phyloP scores from a whole-genome alignment of 1,284 basidiomycete species.

The Cryptococcus amylolentus region DNA sequence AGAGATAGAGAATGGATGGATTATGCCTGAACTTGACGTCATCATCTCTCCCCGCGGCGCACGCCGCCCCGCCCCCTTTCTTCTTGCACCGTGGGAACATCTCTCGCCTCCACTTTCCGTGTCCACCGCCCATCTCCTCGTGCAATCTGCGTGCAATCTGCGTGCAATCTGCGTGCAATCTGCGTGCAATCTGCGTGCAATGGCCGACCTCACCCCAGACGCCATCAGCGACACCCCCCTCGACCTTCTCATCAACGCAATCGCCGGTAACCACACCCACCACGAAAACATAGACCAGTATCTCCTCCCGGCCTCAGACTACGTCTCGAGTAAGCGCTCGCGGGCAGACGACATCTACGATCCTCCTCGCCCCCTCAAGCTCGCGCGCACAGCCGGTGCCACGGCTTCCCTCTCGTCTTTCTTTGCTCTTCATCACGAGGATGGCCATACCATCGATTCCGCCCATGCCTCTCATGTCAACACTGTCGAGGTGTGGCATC shows the following conservation, averaged over 20 bases:
- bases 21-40: too few relatives aligned
- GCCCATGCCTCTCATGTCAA: neutral
- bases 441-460: too few relatives aligned
- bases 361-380: slow-evolving; percentile 11
- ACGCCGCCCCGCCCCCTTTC: neutral
- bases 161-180: neutral
- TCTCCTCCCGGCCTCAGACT: too few relatives aligned
- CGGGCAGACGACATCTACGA: neutral
- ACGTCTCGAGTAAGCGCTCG: neutral
- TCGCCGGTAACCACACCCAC: slow-evolving; percentile 11
- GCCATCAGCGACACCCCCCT: slow-evolving; percentile 22
- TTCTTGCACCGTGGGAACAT: slow-evolving; percentile 18
- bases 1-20: neutral
- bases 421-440: too few relatives aligned
- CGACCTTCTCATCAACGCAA: slow-evolving; percentile 45
- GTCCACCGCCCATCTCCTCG: slow-evolving; percentile 10
- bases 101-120: slow-evolving; percentile 12
- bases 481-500: slow-evolving; percentile 42
- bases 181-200: neutral
- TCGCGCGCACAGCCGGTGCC: neutral
- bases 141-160: neutral
- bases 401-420: too few relatives aligned
- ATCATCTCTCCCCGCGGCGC: too few relatives aligned
- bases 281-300: too few relatives aligned
- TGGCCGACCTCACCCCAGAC: slow-evolving; percentile 1